These are phyloP conservation scores for Diaporthe sp. DNA, from an alignment of 2,329 filamentous ascomycete genomes.

Conservation along the genomic window DNA sequence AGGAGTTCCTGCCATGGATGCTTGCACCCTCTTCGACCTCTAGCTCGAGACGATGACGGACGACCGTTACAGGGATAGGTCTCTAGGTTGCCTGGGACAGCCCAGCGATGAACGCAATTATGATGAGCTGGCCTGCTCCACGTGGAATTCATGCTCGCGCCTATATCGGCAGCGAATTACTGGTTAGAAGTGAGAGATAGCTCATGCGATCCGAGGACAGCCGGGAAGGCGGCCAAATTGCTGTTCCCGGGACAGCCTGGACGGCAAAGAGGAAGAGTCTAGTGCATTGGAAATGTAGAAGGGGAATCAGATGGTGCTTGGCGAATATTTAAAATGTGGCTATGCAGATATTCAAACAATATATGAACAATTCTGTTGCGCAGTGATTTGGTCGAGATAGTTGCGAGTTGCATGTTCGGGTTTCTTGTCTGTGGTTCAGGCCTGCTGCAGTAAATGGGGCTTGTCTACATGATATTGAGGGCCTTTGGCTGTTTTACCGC, in stretches of 20 bases:
- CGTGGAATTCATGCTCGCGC: neutral
- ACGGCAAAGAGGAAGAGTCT: neutral
- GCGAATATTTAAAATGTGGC: neutral
- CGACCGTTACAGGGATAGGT: neutral
- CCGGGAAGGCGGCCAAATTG: neutral
- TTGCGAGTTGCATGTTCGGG: neutral
- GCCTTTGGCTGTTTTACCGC: too few relatives aligned
- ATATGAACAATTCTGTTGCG: neutral
- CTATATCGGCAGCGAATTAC: neutral
- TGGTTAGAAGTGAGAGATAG: neutral
- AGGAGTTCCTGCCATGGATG: too few relatives aligned
- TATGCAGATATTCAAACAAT: neutral
- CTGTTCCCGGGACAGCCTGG: neutral
- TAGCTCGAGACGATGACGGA: neutral
- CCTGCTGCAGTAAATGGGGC: neutral
- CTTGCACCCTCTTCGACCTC: neutral
- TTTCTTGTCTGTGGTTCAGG: neutral
- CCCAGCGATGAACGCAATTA: neutral
- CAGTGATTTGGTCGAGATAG: neutral
- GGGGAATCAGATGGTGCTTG: neutral
- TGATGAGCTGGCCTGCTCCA: neutral
- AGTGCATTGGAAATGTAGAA: neutral
- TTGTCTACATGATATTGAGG: neutral
- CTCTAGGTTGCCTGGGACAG: neutral
- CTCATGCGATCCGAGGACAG: neutral